Evolutionary conservation across 306 rosid species (phyloP).

Genomic region (Dryas alaskensis): DNA sequence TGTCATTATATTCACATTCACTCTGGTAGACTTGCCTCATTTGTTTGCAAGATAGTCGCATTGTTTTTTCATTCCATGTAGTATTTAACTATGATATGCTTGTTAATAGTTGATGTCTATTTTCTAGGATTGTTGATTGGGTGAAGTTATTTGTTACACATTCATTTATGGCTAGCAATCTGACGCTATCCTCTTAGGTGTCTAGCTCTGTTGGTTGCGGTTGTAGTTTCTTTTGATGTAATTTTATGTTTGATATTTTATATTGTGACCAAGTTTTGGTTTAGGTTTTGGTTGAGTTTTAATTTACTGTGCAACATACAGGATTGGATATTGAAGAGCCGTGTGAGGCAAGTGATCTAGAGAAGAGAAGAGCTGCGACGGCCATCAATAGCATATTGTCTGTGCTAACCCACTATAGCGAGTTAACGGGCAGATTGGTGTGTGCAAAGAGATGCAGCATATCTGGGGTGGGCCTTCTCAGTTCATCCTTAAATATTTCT

Average conservation of each 20-base stretch:
- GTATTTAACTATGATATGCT: not conserved
- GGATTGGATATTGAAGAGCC: conserved; percentile 62
- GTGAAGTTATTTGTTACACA: not conserved
- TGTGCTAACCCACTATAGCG: conserved; percentile 72
- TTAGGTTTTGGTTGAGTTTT: conserved; percentile 24
- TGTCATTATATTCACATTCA: no score
- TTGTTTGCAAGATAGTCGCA: not conserved
- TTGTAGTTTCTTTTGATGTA: conserved; percentile 12
- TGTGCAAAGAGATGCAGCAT: conserved; percentile 67
- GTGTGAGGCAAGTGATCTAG: conserved; percentile 72
- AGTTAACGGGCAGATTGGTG: conserved; percentile 68
- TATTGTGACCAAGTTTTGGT: conserved; percentile 11
- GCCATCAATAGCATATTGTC: conserved; percentile 68
- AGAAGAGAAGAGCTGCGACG: conserved; percentile 57
- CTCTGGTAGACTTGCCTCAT: no score
- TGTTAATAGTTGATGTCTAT: not conserved
- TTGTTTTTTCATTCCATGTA: not conserved
- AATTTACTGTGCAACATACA: conserved; percentile 28
- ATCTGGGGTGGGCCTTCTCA: conserved; percentile 58
- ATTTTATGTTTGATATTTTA: not conserved
- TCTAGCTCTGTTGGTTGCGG: not conserved
- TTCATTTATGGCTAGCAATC: not conserved
- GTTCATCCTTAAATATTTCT: conserved; percentile 85
- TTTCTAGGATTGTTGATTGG: not conserved
- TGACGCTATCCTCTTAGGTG: not conserved